Conservation (phyloP, 2,329 filamentous ascomycete genomes). For the Epichloe brachyelytri region DNA sequence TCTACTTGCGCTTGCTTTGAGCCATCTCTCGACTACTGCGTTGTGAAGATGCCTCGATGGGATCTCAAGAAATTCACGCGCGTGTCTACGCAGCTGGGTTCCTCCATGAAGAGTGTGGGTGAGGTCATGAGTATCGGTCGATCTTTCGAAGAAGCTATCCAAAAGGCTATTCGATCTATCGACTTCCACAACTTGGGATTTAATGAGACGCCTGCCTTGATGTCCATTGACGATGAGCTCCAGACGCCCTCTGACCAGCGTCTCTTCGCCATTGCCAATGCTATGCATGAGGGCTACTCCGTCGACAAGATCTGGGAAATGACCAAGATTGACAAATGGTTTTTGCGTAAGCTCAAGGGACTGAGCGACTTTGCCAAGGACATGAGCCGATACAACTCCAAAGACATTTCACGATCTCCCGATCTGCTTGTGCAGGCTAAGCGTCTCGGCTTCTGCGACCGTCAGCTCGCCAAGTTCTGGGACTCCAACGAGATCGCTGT, state of each 20-base stretch:
- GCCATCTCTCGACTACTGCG: constrained; percentile 93
- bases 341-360: constrained; percentile 80
- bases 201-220: constrained; percentile 78
- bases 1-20: constrained; percentile 96
- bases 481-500: constrained; percentile 89
- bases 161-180: constrained; percentile 92
- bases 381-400: constrained; percentile 54
- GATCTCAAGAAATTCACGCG: constrained; percentile 98
- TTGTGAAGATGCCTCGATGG: constrained; percentile 98
- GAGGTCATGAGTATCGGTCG: constrained; percentile 98
- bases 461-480: constrained; percentile 88
- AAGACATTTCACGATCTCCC: constrained; percentile 50
- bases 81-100: constrained; percentile 89
- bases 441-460: constrained; percentile 86
- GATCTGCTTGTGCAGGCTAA: constrained; percentile 72
- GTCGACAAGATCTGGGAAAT: constrained; percentile 97
- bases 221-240: constrained; percentile 91
- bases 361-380: constrained; percentile 78
- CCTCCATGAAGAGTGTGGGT: constrained; percentile 98
- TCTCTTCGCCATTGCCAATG: constrained; percentile 93
- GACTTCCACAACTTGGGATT: constrained; percentile 95
- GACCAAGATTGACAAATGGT: constrained; percentile 99
- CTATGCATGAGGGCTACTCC: constrained; percentile 86
- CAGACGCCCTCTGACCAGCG: constrained; percentile 97
- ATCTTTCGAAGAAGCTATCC: constrained; percentile 95